Evolutionary conservation across 106 monocot species (phyloP).

Genomic region (Dendrobium chrysotoxum): DNA sequence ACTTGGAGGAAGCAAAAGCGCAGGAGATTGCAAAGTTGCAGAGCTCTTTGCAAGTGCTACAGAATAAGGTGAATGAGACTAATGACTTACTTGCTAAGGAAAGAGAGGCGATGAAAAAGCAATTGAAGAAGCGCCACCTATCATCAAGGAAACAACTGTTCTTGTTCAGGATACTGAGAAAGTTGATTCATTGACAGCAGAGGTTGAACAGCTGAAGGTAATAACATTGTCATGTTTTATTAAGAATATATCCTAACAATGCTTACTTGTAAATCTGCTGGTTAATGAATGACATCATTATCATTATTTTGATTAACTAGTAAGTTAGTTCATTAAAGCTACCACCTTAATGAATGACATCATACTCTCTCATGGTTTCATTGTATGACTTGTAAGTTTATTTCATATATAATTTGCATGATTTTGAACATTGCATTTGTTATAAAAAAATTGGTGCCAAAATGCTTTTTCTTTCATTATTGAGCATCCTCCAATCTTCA

Average conservation of each 20-base stretch:
- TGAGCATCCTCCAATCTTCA: too few relatives aligned
- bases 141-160: constrained; percentile 56
- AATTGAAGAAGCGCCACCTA: constrained; percentile 63
- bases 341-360: too few relatives aligned
- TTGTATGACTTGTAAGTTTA: too few relatives aligned
- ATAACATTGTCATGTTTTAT: not conserved
- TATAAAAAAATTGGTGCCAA: too few relatives aligned
- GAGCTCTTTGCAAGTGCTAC: constrained; percentile 50
- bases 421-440: too few relatives aligned
- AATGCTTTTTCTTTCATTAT: too few relatives aligned
- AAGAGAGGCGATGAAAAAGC: constrained; percentile 41
- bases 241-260: not conserved
- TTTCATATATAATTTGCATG: too few relatives aligned
- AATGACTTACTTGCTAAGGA: constrained; percentile 52
- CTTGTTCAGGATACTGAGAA: constrained; percentile 72
- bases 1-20: constrained; percentile 69
- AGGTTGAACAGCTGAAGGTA: constrained; percentile 70
- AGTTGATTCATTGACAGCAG: constrained; percentile 44
- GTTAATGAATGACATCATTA: not conserved
- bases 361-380: too few relatives aligned
- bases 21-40: constrained; percentile 64
- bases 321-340: too few relatives aligned
- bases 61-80: constrained; percentile 53
- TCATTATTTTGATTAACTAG: not conserved
- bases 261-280: not conserved